These are phyloP conservation scores for Ampelomyces quisqualis DNA, from an alignment of 2,329 filamentous ascomycete species.

Conservation along the genomic window DNA sequence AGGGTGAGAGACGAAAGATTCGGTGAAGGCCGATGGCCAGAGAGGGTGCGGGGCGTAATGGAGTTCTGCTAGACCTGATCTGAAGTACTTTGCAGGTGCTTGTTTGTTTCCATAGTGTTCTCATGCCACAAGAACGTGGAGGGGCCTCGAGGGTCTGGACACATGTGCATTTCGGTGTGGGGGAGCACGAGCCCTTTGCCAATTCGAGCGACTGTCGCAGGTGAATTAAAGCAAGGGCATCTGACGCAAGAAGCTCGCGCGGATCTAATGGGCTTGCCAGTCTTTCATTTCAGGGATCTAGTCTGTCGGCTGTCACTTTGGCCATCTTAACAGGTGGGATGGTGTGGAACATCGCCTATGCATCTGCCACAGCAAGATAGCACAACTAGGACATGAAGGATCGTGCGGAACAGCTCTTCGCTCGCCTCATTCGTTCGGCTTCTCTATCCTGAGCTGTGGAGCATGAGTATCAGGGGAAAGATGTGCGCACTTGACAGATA, in stretches of 20 bases:
- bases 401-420: too few relatives aligned
- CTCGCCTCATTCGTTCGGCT: conserved; percentile 8
- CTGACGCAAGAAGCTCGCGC: conserved; percentile 3
- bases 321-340: too few relatives aligned
- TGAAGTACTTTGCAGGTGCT: conserved; percentile 21
- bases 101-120: conserved; percentile 16
- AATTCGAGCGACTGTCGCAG: conserved; percentile 15
- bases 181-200: conserved; percentile 10
- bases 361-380: not conserved
- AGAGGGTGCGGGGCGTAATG: not conserved
- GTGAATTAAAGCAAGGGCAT: conserved; percentile 25
- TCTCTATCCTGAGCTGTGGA: conserved; percentile 16
- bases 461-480: conserved; percentile 7
- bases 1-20: conserved; percentile 1
- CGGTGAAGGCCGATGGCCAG: conserved; percentile 1
- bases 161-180: conserved; percentile 19
- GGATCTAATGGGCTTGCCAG: not conserved
- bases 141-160: conserved; percentile 11
- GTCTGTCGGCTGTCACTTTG: not conserved
- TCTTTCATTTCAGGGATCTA: not conserved
- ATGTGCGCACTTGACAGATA: conserved; percentile 28
- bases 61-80: conserved; percentile 17
- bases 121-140: conserved; percentile 29
- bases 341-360: conserved; percentile 2
- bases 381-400: too few relatives aligned